Evolutionary conservation across 768 basidiomycete genomes (phyloP).

Genomic region (Russula earlei): DNA sequence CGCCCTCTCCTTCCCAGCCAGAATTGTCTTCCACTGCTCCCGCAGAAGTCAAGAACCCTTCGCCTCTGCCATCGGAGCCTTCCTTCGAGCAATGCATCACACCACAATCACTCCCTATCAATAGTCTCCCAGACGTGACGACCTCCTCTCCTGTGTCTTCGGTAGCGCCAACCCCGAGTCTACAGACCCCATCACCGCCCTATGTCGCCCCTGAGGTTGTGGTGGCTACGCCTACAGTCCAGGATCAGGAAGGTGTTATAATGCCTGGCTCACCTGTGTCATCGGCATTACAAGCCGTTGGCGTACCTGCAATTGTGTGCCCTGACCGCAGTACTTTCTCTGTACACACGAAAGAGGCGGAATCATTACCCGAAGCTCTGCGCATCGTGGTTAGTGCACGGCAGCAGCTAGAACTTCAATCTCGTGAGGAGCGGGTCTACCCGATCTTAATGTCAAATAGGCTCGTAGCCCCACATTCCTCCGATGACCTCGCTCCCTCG

Average conservation of each 20-base stretch:
- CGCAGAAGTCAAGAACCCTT: not conserved
- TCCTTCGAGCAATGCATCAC: not conserved
- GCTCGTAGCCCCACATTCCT: slow-evolving; percentile 31
- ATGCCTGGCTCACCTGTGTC: slow-evolving; percentile 10
- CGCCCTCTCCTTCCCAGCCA: not conserved
- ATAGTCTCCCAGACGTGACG: not conserved
- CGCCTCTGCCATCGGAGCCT: not conserved
- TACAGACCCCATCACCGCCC: slow-evolving; percentile 20
- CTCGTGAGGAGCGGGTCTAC: slow-evolving; percentile 50
- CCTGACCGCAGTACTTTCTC: slow-evolving; percentile 5
- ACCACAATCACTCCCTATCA: not conserved
- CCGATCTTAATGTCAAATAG: slow-evolving; percentile 57
- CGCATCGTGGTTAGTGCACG: slow-evolving; percentile 55
- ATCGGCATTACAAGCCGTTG: slow-evolving; percentile 1
- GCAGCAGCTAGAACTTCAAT: slow-evolving; percentile 48
- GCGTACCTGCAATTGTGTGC: not conserved
- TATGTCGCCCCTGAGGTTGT: slow-evolving; percentile 23
- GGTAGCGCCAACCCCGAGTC: slow-evolving; percentile 7
- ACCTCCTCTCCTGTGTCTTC: slow-evolving; percentile 12
- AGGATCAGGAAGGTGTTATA: slow-evolving; percentile 15
- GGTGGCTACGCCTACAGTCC: slow-evolving; percentile 14
- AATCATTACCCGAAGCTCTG: slow-evolving; percentile 46
- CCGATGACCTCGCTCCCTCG: slow-evolving; percentile 29
- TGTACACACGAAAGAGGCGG: slow-evolving; percentile 10
- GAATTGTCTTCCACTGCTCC: not conserved